Evolutionary conservation across 176 grass and related monocot species (phyloP).

Genomic region (Guadua angustifolia): DNA sequence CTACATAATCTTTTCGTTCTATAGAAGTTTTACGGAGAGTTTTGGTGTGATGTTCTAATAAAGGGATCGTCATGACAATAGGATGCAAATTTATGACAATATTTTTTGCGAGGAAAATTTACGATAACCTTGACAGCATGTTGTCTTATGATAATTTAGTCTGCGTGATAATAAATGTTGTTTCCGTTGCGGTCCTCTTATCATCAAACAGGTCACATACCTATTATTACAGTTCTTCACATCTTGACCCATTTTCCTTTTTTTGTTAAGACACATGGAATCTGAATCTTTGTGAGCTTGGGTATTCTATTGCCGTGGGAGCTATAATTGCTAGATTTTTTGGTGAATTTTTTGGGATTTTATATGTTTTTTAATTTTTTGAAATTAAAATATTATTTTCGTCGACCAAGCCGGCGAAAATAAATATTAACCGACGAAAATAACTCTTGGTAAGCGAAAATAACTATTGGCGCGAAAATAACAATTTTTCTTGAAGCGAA

Average conservation of each 20-base stretch:
- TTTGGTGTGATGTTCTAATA: neutral
- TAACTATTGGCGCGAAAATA: too few relatives aligned
- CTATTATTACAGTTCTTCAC: neutral
- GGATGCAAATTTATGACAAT: neutral
- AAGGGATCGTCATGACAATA: neutral
- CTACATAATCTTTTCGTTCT: neutral
- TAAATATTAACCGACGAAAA: too few relatives aligned
- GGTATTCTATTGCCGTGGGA: constrained; percentile 75
- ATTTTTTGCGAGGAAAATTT: neutral
- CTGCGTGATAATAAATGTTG: neutral
- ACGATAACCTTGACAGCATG: neutral
- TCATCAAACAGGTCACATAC: neutral
- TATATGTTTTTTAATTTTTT: too few relatives aligned
- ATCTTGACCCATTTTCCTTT: constrained; percentile 8
- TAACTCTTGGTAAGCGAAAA: too few relatives aligned
- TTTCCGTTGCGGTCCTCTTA: neutral
- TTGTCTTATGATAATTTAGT: neutral
- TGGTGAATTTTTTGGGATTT: too few relatives aligned
- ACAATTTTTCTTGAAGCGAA: too few relatives aligned
- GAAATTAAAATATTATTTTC: too few relatives aligned
- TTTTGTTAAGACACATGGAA: constrained; percentile 69
- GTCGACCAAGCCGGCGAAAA: too few relatives aligned
- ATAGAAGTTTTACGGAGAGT: neutral
- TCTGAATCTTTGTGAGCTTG: constrained; percentile 87
- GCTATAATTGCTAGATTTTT: constrained; percentile 72